These are phyloP conservation scores for Ophiostoma sp. DNA, from an alignment of 2,329 filamentous ascomycete species.

Conservation along the genomic window DNA sequence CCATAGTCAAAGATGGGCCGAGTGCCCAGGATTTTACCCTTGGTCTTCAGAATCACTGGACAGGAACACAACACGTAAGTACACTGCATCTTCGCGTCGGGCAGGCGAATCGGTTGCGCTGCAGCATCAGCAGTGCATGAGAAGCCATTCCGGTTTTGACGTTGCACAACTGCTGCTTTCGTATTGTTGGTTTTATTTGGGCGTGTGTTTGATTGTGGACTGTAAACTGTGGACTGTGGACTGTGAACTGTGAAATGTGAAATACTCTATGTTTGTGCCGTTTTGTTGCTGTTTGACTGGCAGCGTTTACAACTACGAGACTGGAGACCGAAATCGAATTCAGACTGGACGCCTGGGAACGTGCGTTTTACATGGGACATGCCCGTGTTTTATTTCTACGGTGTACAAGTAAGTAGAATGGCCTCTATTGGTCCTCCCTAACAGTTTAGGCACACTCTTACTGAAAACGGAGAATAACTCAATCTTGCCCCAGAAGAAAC, in stretches of 20 bases:
- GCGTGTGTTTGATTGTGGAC: background rate
- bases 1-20: too few species aligned
- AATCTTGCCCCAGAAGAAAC: background rate
- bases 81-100: conserved; percentile 9
- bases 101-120: conserved; percentile 15
- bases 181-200: background rate
- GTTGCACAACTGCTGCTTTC: conserved; percentile 11
- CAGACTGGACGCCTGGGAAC: too few species aligned
- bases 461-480: background rate
- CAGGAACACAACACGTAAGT: background rate
- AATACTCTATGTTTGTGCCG: background rate
- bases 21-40: background rate
- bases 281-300: background rate
- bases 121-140: conserved; percentile 5
- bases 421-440: too few species aligned
- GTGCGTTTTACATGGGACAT: background rate
- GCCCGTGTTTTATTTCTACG: too few species aligned
- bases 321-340: background rate
- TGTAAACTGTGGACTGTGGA: background rate
- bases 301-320: background rate
- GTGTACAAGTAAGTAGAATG: too few species aligned
- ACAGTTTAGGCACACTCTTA: too few species aligned
- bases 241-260: background rate
- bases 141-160: conserved; percentile 18
- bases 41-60: background rate